These are phyloP conservation scores for Pouteria campechiana DNA, from an alignment of 179 eudicot species.

Conservation along the genomic window DNA sequence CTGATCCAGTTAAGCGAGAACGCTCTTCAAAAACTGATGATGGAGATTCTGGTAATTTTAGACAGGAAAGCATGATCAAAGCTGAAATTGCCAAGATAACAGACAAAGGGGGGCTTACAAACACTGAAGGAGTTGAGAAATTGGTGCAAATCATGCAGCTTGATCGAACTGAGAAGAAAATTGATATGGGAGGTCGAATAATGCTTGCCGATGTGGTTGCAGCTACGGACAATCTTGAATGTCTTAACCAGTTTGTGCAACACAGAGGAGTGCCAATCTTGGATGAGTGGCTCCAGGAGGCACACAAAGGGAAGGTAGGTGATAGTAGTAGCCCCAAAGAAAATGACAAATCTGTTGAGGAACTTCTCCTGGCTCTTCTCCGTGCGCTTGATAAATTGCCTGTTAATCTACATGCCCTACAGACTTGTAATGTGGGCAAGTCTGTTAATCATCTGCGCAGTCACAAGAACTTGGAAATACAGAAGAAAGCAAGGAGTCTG, in stretches of 20 bases:
- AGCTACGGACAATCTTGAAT: constrained; percentile 71
- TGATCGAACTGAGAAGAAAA: constrained; percentile 52
- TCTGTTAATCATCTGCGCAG: constrained; percentile 82
- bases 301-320: constrained; percentile 62
- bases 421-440: constrained; percentile 79
- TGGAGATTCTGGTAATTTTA: constrained; percentile 32
- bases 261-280: constrained; percentile 61
- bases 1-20: constrained; percentile 62
- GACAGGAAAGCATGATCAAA: constrained; percentile 41
- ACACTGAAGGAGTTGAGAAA: constrained; percentile 64
- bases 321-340: constrained; percentile 47
- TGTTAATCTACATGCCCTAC: constrained; percentile 77
- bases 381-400: constrained; percentile 89
- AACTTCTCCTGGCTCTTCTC: constrained; percentile 66
- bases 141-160: constrained; percentile 77
- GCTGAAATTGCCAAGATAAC: constrained; percentile 63
- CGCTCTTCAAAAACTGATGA: constrained; percentile 46
- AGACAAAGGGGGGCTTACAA: constrained; percentile 73
- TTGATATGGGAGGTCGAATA: constrained; percentile 46
- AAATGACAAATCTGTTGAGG: constrained; percentile 67
- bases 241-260: constrained; percentile 68
- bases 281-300: constrained; percentile 93
- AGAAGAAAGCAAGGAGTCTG: constrained; percentile 77
- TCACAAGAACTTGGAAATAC: constrained; percentile 73
- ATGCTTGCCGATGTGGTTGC: constrained; percentile 72